Conservation (phyloP, 2,329 filamentous ascomycete species). For the Corniculantispora saksenae region DNA sequence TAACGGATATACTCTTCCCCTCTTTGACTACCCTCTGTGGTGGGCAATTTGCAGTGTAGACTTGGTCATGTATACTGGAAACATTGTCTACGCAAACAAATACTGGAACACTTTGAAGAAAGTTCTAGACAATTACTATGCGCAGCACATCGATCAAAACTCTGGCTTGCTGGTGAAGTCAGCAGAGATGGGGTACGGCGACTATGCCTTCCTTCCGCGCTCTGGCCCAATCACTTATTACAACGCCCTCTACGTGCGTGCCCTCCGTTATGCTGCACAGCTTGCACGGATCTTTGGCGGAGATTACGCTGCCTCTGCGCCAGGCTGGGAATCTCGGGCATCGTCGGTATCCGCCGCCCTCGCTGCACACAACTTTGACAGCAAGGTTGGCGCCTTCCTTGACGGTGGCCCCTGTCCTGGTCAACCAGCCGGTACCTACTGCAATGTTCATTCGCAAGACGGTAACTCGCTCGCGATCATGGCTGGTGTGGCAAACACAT, state of each 20-base stretch:
- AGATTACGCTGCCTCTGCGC: constrained; percentile 33
- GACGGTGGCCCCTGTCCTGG: constrained; percentile 39
- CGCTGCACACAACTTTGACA: constrained; percentile 43
- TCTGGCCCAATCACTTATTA: constrained; percentile 53
- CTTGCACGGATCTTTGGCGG: constrained; percentile 38
- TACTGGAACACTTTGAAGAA: constrained; percentile 44
- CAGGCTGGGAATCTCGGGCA: constrained; percentile 42
- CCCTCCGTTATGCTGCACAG: constrained; percentile 44
- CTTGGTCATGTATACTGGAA: constrained; percentile 51
- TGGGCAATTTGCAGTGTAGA: constrained; percentile 53
- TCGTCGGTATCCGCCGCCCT: constrained; percentile 37
- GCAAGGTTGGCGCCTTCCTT: constrained; percentile 43
- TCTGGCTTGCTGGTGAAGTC: constrained; percentile 46
- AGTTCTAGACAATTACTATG: constrained; percentile 49
- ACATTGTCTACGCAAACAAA: constrained; percentile 40
- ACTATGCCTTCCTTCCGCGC: constrained; percentile 52
- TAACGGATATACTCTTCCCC: constrained; percentile 45
- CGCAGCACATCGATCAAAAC: constrained; percentile 38
- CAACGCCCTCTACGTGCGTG: constrained; percentile 51
- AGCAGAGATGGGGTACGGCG: constrained; percentile 42
- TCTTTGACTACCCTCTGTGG: constrained; percentile 56
- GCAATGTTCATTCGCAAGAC: constrained; percentile 48
- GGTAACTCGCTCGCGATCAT: constrained; percentile 52
- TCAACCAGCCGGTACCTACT: constrained; percentile 26
- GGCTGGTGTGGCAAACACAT: constrained; percentile 32